Evolutionary conservation across 805 yeast species (phyloP).

Genomic region (Hanseniaspora pseudoguilliermondii): DNA sequence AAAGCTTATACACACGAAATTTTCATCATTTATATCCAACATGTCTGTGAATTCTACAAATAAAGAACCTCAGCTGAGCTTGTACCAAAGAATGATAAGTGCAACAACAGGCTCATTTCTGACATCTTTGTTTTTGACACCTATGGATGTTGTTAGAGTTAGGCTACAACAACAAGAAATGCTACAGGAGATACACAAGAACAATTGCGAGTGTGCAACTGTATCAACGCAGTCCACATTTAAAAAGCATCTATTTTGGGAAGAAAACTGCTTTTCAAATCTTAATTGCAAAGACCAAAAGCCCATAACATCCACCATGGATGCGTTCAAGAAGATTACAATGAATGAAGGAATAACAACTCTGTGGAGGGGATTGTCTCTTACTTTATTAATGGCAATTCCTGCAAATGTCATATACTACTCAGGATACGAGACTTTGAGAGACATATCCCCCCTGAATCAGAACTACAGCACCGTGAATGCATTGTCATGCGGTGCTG

Average conservation of each 20-base stretch:
- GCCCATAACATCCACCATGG: slow-evolving; percentile 46
- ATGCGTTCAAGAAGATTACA: slow-evolving; percentile 56
- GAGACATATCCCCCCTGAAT: slow-evolving; percentile 57
- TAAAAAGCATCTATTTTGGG: slow-evolving; percentile 22
- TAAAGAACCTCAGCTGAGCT: slow-evolving; percentile 21
- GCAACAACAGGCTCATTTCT: slow-evolving; percentile 66
- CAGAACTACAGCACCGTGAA: slow-evolving; percentile 33
- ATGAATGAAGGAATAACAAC: slow-evolving; percentile 62
- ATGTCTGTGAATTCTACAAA: neutral
- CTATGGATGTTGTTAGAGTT: slow-evolving; percentile 68
- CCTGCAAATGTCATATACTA: slow-evolving; percentile 91
- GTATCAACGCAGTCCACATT: slow-evolving; percentile 12
- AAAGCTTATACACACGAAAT: neutral
- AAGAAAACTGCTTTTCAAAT: slow-evolving; percentile 25
- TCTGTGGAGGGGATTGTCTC: slow-evolving; percentile 77
- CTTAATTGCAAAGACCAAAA: slow-evolving; percentile 24
- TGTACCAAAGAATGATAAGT: slow-evolving; percentile 57
- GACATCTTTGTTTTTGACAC: slow-evolving; percentile 64
- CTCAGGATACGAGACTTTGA: slow-evolving; percentile 77
- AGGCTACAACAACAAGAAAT: slow-evolving; percentile 67
- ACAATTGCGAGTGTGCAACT: slow-evolving; percentile 29
- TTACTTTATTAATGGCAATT: slow-evolving; percentile 75
- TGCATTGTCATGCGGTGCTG: slow-evolving; percentile 74
- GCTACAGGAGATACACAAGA: slow-evolving; percentile 23
- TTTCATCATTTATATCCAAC: too few species aligned